Evolutionary conservation across 352 stramenopile genomes (phyloP).

Genomic region (Phytophthora kernoviae): DNA sequence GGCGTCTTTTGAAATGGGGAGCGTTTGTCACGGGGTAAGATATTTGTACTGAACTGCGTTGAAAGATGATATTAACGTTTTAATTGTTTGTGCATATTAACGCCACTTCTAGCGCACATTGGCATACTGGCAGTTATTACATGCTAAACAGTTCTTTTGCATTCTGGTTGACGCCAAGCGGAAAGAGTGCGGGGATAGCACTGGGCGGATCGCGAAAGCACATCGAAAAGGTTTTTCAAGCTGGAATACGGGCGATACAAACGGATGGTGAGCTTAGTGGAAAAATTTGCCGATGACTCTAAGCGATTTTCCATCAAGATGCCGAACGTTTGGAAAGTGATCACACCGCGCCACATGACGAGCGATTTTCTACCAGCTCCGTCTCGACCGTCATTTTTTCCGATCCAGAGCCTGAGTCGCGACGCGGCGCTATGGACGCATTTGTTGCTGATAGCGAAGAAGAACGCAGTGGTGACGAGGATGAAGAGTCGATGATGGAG

Average conservation of each 20-base stretch:
- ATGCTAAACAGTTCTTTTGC: conserved; percentile 84
- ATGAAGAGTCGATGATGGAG: conserved; percentile 48
- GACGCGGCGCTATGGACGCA: conserved; percentile 62
- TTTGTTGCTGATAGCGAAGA: conserved; percentile 68
- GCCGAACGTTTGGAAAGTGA: conserved; percentile 73
- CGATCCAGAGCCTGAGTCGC: conserved; percentile 20
- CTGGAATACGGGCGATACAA: conserved; percentile 83
- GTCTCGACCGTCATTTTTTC: conserved; percentile 2
- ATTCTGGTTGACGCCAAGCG: conserved; percentile 73
- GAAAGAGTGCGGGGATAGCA: conserved; percentile 39
- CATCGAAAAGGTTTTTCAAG: conserved; percentile 57
- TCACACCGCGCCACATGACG: conserved; percentile 43
- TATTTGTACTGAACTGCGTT: not conserved
- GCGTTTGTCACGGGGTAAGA: conserved; percentile 76
- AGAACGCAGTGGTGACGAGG: conserved; percentile 41
- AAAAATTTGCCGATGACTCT: conserved; percentile 68
- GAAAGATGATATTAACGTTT: conserved; percentile 2
- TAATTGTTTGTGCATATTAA: conserved; percentile 2
- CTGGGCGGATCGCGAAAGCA: conserved; percentile 48
- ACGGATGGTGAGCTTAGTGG: conserved; percentile 57
- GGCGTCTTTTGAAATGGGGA: conserved; percentile 72
- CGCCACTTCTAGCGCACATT: conserved; percentile 56
- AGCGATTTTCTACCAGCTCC: conserved; percentile 58
- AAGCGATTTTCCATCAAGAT: conserved; percentile 39
- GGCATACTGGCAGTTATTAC: conserved; percentile 79